phyloP scores from a whole-genome alignment of 768 basidiomycete species.

The Lactarius pseudohatsudake region DNA sequence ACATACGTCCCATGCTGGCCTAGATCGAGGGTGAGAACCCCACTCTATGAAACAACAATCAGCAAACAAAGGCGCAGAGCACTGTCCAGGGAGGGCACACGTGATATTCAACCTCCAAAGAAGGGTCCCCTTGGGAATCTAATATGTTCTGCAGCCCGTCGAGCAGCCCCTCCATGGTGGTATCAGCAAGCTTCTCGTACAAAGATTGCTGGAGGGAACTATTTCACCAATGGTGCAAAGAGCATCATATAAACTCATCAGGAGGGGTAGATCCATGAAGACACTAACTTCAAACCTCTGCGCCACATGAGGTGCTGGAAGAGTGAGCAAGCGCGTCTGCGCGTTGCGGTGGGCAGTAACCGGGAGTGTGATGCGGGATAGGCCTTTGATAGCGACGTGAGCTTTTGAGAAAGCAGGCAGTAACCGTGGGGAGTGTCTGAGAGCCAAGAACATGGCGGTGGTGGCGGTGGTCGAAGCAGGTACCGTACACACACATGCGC shows the following conservation, averaged over 20 bases:
- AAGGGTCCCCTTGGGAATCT: conserved; percentile 53
- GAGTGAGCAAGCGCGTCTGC: conserved; percentile 10
- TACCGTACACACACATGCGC: not conserved
- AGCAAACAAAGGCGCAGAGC: not conserved
- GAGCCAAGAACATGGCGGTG: conserved; percentile 6
- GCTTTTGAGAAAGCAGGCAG: conserved; percentile 4
- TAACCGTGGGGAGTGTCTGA: conserved; percentile 8
- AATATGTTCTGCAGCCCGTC: conserved; percentile 72
- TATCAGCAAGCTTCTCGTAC: conserved; percentile 74
- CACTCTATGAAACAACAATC: conserved; percentile 56
- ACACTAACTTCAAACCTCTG: conserved; percentile 17
- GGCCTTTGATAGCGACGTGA: not conserved
- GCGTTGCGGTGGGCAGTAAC: not conserved
- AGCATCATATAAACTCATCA: not conserved
- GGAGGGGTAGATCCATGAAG: conserved; percentile 3
- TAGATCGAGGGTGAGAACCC: conserved; percentile 82
- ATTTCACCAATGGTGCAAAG: not conserved
- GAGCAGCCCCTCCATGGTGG: conserved; percentile 73
- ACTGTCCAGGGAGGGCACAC: conserved; percentile 33
- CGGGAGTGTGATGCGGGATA: not conserved
- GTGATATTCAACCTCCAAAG: conserved; percentile 85
- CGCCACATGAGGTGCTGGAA: conserved; percentile 18
- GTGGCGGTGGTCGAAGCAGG: not conserved
- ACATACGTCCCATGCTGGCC: conserved; percentile 85
- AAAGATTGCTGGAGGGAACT: conserved; percentile 22